Conservation (phyloP, 352 stramenopile species). For the Globisporangium lucens region DNA sequence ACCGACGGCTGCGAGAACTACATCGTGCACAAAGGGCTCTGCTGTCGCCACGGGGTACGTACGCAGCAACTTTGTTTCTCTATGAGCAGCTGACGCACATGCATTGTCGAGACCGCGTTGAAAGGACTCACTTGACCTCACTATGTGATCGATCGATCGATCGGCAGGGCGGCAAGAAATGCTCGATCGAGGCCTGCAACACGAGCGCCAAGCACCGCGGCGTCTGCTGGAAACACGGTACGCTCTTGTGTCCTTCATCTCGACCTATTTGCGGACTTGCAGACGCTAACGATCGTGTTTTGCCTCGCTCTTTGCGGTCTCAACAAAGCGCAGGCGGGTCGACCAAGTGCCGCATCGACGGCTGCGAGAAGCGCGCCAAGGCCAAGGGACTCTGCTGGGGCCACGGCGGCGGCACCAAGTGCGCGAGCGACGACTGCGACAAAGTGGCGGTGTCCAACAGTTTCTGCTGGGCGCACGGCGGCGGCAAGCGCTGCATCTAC, state of each 20-base stretch:
- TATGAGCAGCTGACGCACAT: neutral
- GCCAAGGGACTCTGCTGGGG: conserved; percentile 23
- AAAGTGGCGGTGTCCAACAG: conserved; percentile 24
- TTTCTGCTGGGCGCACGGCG: conserved; percentile 35
- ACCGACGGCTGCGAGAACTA: conserved; percentile 22
- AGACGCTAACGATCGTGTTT: neutral
- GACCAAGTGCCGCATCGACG: conserved; percentile 19
- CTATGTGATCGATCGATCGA: neutral
- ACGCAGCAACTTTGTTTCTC: neutral
- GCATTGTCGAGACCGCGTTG: neutral
- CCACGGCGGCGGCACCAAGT: conserved; percentile 20
- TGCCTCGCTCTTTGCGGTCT: neutral
- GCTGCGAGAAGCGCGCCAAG: conserved; percentile 20
- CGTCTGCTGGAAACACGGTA: conserved; percentile 53
- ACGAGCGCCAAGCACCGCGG: conserved; percentile 40
- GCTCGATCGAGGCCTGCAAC: conserved; percentile 31
- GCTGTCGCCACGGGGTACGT: conserved; percentile 26
- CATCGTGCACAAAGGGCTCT: conserved; percentile 25
- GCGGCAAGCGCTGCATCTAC: conserved; percentile 30
- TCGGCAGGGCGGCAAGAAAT: conserved; percentile 45
- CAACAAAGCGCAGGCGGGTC: conserved; percentile 8
- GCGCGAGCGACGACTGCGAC: conserved; percentile 14
- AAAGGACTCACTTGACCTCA: conserved; percentile 10
- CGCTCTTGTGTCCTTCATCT: neutral
- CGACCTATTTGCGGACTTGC: neutral